These are phyloP conservation scores for Rosa hybrid DNA, from an alignment of 331 rosid genomes.

Conservation along the genomic window DNA sequence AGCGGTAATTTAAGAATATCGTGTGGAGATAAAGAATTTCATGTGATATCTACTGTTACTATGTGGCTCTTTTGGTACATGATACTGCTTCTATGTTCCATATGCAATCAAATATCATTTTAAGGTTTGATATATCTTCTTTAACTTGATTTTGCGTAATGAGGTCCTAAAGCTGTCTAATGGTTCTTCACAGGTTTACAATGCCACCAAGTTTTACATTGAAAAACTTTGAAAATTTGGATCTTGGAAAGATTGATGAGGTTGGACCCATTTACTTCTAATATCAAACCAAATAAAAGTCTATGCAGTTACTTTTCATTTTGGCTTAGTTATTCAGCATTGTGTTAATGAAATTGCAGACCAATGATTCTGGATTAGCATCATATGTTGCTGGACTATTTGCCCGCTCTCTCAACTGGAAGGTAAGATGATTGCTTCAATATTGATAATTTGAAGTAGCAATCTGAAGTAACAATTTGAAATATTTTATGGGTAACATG, in stretches of 20 bases:
- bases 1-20: no score
- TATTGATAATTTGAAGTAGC: background rate
- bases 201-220: slow-evolving; percentile 79
- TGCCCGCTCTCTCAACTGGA: slow-evolving; percentile 88
- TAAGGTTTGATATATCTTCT: background rate
- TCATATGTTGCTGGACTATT: slow-evolving; percentile 83
- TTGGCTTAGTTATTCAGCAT: background rate
- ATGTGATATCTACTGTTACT: no score
- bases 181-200: slow-evolving; percentile 52
- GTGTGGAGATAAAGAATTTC: background rate
- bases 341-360: slow-evolving; percentile 41
- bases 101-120: background rate
- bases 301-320: background rate
- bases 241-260: slow-evolving; percentile 76
- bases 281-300: background rate
- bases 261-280: slow-evolving; percentile 34
- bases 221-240: slow-evolving; percentile 83
- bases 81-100: background rate
- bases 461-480: background rate
- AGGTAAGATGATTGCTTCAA: slow-evolving; percentile 46
- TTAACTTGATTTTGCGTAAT: background rate
- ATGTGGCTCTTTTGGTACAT: no score
- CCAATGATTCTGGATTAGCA: slow-evolving; percentile 81
- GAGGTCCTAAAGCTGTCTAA: background rate
- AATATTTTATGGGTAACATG: slow-evolving; percentile 6